Evolutionary conservation across 495 filamentous ascomycete genomes (phyloP).

Genomic region (Daldinia childiae): DNA sequence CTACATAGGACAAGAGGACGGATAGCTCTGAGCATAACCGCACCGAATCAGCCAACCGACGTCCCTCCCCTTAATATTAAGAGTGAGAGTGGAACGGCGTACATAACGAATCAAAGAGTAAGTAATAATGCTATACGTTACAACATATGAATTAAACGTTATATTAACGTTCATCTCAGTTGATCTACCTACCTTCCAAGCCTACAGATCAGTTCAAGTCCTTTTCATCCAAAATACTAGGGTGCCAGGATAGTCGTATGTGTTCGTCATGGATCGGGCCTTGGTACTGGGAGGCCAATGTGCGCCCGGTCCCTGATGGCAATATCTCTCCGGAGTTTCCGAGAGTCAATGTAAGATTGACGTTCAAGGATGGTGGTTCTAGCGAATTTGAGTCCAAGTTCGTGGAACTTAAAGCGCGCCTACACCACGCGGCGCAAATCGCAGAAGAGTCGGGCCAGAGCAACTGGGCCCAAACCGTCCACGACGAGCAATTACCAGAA

Average conservation of each 20-base stretch:
- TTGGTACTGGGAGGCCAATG: slow-evolving; percentile 84
- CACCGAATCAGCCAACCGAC: slow-evolving; percentile 54
- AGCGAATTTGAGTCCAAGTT: slow-evolving; percentile 89
- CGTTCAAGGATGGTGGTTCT: slow-evolving; percentile 93
- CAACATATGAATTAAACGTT: slow-evolving; percentile 6
- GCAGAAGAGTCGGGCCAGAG: slow-evolving; percentile 59
- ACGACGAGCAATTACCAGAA: slow-evolving; percentile 85
- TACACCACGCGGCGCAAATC: slow-evolving; percentile 80
- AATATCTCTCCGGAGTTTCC: slow-evolving; percentile 80
- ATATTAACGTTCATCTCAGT: slow-evolving; percentile 56
- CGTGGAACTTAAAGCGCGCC: slow-evolving; percentile 83
- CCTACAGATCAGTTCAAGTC: slow-evolving; percentile 77
- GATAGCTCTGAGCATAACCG: slow-evolving; percentile 56
- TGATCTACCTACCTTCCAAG: slow-evolving; percentile 86
- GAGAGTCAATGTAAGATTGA: slow-evolving; percentile 79
- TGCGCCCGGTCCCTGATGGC: slow-evolving; percentile 84
- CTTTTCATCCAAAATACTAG: slow-evolving; percentile 87
- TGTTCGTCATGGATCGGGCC: slow-evolving; percentile 95
- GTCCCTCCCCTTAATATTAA: slow-evolving; percentile 57
- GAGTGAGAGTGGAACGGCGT: slow-evolving; percentile 63
- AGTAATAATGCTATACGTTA: slow-evolving; percentile 30
- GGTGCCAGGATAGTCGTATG: slow-evolving; percentile 88
- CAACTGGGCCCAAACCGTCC: slow-evolving; percentile 66
- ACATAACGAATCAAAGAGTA: slow-evolving; percentile 93
- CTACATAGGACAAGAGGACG: slow-evolving; percentile 56